Evolutionary conservation across 169 alveolate genomes (phyloP), one percentile per base, ranked within the genome.

Genomic region (Eimeria tenella): DNA sequence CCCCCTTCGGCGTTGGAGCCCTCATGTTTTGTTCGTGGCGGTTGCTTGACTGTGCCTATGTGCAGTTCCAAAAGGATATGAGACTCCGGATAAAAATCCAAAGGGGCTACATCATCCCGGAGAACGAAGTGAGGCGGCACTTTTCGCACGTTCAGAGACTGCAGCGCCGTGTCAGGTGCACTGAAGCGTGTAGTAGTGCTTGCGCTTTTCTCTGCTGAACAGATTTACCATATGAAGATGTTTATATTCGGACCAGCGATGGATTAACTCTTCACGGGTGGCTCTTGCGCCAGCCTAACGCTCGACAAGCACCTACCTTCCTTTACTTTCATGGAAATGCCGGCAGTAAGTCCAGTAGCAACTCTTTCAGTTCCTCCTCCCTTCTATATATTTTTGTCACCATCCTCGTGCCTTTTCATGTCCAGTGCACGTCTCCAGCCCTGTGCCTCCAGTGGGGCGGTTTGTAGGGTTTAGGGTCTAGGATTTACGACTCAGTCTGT

Each of bases 271-370:
- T 93, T 10, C 93, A 93, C 49, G 79, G 84, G 10, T 93, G 93
- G 93, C 88, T 93, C 15, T 58, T 81, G 21, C 63, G 75, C 42
- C 93, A 81, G 88, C 70, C 84, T 55, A 82, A 25, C 13, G 90
- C 94, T 9, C 84, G 19, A 21, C 75, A 82, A 25, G 93, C 88
- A n/a, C 95, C 95, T 15, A 93, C 95, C 60, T n/a, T 93, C 60
- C 82, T 93, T 10, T 93, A 79, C 71, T 93, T 93, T 31, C 95
- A 93, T 55, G 95, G 94, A 60, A 93, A 93, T 60, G 95, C 95
- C 19, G 95, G 95, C 55, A 93, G 95, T 84, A 55, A 56, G 93
- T 8, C 17, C 23, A 82, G 25, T 31, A 31, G 42, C 42, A 31
- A 2, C 42, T 31, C 42, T 31, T 31, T 31, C 42, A 31, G 2